Conservation (phyloP, 768 basidiomycete species). For the Daedaleopsis sinensis region DNA sequence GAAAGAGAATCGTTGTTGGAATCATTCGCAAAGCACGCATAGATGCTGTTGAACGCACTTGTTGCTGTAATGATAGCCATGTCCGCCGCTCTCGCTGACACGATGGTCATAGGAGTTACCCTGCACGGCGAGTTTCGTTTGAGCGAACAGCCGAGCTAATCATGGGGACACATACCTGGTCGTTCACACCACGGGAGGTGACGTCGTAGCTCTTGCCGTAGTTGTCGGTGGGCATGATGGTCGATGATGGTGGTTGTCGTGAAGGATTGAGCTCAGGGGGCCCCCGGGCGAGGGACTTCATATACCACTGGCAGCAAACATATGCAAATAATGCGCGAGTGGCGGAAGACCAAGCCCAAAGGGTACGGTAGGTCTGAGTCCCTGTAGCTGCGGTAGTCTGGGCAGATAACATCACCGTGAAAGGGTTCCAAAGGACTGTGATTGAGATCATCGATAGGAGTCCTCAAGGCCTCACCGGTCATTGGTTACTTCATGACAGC, state of each 20-base stretch:
- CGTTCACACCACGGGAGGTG: conserved; percentile 46
- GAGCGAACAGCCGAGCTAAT: background rate
- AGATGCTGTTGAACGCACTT: conserved; percentile 35
- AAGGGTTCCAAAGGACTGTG: too few relatives aligned
- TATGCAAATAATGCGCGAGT: background rate
- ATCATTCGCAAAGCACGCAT: background rate
- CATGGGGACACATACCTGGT: conserved; percentile 37
- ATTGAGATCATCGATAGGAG: too few relatives aligned
- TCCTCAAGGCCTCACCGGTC: too few relatives aligned
- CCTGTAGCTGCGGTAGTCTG: too few relatives aligned
- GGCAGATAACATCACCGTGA: too few relatives aligned
- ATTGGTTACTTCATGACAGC: too few relatives aligned
- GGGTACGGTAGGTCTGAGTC: background rate
- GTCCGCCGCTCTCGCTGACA: conserved; percentile 43
- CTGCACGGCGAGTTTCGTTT: conserved; percentile 32
- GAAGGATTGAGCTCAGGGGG: background rate
- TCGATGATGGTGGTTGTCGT: background rate
- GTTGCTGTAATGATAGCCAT: conserved; percentile 67
- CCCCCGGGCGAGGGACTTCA: background rate
- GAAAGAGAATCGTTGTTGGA: background rate
- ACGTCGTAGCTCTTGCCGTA: conserved; percentile 23
- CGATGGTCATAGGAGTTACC: conserved; percentile 67
- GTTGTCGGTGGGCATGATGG: conserved; percentile 20
- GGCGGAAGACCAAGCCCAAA: background rate
- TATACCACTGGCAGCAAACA: background rate